Evolutionary conservation across 768 basidiomycete genomes (phyloP).

Genomic region (Cyclocybe aegerita): DNA sequence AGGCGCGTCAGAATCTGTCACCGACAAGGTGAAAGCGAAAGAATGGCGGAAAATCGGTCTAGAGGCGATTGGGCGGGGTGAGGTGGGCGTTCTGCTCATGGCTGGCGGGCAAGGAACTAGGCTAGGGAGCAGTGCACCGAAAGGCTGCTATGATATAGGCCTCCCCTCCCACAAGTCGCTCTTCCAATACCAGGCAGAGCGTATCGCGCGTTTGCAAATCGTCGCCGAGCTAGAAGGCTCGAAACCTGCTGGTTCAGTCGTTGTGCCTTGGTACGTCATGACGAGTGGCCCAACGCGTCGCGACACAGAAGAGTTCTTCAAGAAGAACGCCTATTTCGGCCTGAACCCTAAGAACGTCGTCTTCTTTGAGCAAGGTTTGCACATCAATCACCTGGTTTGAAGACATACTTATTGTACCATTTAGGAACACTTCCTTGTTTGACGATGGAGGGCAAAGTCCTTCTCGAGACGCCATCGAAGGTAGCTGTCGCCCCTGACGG

Average conservation of each 20-base stretch:
- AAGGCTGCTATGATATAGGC: conserved; percentile 98
- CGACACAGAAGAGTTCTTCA: conserved; percentile 86
- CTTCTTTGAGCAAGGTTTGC: conserved; percentile 92
- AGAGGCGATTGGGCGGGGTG: conserved; percentile 72
- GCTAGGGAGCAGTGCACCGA: conserved; percentile 88
- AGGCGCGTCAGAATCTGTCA: conserved; percentile 65
- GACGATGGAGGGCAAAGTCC: conserved; percentile 89
- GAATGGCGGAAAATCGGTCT: conserved; percentile 83
- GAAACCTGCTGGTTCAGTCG: conserved; percentile 59
- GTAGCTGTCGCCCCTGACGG: conserved; percentile 98
- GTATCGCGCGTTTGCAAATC: conserved; percentile 81
- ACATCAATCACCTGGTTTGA: conserved; percentile 1
- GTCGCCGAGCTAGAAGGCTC: conserved; percentile 60
- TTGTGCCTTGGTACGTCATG: conserved; percentile 98
- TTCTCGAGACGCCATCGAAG: conserved; percentile 75
- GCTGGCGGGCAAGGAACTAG: conserved; percentile 98
- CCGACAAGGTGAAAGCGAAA: conserved; percentile 50
- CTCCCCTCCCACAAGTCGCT: conserved; percentile 91
- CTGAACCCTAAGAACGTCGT: conserved; percentile 77
- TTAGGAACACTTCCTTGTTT: conserved; percentile 94
- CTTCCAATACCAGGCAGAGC: conserved; percentile 97
- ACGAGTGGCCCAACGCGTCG: conserved; percentile 93
- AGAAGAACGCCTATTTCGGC: conserved; percentile 76
- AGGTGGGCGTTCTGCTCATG: conserved; percentile 96
- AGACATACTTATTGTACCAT: conserved; percentile 4